Percentiles rank a stretch among this genome's conserved stretches.
Evolutionary conservation across 2,329 filamentous ascomycete species (phyloP).

Genomic region (Chalaropsis thielavioides): DNA sequence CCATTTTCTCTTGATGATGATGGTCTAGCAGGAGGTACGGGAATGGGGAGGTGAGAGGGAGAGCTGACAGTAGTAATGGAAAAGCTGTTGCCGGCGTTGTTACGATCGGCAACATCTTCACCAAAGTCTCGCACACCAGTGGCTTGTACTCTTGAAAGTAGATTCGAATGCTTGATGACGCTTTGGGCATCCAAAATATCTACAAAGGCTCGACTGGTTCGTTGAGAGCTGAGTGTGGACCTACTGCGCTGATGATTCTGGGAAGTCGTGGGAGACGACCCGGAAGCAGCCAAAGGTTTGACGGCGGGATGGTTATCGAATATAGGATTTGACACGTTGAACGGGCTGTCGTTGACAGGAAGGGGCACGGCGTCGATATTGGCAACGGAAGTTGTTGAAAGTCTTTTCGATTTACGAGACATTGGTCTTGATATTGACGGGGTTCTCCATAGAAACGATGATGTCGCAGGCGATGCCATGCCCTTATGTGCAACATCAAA

Average conservation of each 20-base stretch:
- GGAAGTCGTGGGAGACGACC: constrained; percentile 4
- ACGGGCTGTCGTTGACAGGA: neutral
- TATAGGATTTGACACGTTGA: neutral
- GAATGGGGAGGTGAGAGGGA: neutral
- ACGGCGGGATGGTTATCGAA: constrained; percentile 18
- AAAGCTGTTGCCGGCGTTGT: constrained; percentile 30
- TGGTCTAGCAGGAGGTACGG: neutral
- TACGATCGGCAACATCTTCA: constrained; percentile 52
- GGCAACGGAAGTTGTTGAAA: constrained; percentile 4
- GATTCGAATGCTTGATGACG: constrained; percentile 35
- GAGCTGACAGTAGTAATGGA: constrained; percentile 3
- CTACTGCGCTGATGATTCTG: constrained; percentile 14
- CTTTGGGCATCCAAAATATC: constrained; percentile 46
- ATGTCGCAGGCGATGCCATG: neutral
- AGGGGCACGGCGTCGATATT: constrained; percentile 7
- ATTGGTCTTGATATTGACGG: constrained; percentile 12
- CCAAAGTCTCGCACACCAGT: constrained; percentile 40
- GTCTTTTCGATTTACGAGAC: constrained; percentile 14
- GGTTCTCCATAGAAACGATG: neutral
- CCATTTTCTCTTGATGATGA: constrained; percentile 7
- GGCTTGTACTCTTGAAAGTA: constrained; percentile 35
- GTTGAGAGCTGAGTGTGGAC: constrained; percentile 14
- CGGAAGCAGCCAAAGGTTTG: constrained; percentile 11
- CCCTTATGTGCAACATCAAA: constrained; percentile 8
- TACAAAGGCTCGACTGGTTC: constrained; percentile 23